Base-by-base conservation (phyloP, 176 grass and related monocot species). In the Oryza nivara region DNA sequence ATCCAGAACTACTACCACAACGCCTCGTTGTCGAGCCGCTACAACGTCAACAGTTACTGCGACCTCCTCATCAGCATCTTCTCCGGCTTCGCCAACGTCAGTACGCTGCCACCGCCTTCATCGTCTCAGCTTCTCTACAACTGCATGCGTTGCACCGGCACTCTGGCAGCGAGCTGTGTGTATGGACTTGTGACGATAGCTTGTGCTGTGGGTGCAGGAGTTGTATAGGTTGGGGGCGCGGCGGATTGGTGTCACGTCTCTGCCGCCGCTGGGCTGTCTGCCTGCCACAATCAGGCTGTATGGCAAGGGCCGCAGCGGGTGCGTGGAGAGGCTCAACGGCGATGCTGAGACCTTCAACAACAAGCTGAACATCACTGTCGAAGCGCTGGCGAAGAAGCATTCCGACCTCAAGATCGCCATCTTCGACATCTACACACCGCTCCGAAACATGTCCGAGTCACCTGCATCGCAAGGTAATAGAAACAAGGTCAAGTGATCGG, bases 1-100 rank as follows among this genome's bases (percentile, higher is more conserved):
- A 2, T 93, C 61, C 92, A 97, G 76, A 97, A 97, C 82, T 97
- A 97, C 85, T 97, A 97, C 77, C 86, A 89, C 67, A 97, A 97
- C 73, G 88, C 88, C 66, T 69, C 78, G 17, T 86, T 97, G 35
- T 34, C 82, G 6, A 75, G 76, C 61, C 85, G 73, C 40, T 90
- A 97, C 64, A 14, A 84, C 17, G 80, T 87, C 58, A 64, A 85
- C 77, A 45, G 70, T n/a, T 97, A 86, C 85, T 88, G 86, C 22
- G 72, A 94, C 30, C 75, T 88, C 87, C 90, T 97, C 69, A 45
- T 83, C 9, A 17, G 47, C 76, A 88, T 86, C 28, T 90, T 91
- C 82, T 81, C 84, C 14, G 32, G 60, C 68, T 93, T 93, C 73
- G 38, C 88, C 78, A 56, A 65, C 71, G 92, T 95, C 30, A 81